These are phyloP conservation scores for Hypericum perforatum DNA, from an alignment of 345 rosid genomes.

Conservation along the genomic window DNA sequence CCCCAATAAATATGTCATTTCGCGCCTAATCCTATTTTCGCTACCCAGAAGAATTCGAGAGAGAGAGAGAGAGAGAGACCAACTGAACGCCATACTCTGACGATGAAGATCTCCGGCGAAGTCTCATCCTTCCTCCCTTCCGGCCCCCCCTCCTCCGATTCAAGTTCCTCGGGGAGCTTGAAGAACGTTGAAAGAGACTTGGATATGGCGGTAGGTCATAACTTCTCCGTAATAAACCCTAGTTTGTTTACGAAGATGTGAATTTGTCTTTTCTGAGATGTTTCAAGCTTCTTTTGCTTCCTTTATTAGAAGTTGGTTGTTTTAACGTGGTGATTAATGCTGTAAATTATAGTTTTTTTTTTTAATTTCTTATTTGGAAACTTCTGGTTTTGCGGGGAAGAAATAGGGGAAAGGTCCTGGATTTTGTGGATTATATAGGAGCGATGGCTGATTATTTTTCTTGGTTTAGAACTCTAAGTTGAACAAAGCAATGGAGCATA, in stretches of 20 bases:
- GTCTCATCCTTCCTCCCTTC: slow-evolving; percentile 28
- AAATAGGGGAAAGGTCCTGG: not conserved
- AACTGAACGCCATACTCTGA: not conserved
- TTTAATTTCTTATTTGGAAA: not conserved
- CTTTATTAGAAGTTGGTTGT: too few relatives aligned
- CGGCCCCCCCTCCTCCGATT: slow-evolving; percentile 38
- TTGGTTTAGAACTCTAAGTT: slow-evolving; percentile 59
- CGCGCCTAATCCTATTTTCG: too few relatives aligned
- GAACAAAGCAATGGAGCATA: slow-evolving; percentile 58
- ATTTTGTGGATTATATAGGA: not conserved
- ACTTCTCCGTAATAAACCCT: slow-evolving; percentile 3
- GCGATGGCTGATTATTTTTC: slow-evolving; percentile 4
- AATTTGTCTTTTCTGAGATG: slow-evolving; percentile 3
- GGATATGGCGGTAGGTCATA: slow-evolving; percentile 63
- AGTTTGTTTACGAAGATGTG: slow-evolving; percentile 9
- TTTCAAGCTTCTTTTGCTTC: too few relatives aligned
- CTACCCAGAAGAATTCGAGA: too few relatives aligned
- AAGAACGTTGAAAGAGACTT: slow-evolving; percentile 68
- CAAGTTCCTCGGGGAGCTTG: slow-evolving; percentile 53
- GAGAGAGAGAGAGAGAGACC: too few relatives aligned
- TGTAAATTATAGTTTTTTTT: not conserved
- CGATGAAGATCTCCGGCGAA: not conserved
- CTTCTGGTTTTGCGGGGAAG: too few relatives aligned
- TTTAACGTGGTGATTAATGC: slow-evolving; percentile 3
- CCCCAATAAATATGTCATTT: too few relatives aligned